Conservation (phyloP, 129 eudicot genomes). For the Flaveria ramosissima region DNA sequence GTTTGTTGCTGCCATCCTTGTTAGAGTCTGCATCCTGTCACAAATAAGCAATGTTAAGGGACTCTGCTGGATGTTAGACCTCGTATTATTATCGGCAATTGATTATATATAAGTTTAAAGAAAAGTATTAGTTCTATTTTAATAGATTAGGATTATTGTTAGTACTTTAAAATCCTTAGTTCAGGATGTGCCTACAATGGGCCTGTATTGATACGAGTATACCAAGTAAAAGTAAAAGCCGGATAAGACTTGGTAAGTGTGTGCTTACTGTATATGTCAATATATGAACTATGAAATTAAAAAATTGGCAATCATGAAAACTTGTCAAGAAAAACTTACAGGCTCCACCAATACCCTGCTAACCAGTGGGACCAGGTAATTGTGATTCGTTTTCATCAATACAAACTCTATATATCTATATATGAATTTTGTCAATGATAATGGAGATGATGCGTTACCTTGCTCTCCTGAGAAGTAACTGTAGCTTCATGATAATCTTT, state of each 20-base stretch:
- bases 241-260: background rate
- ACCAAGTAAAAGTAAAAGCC: background rate
- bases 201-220: background rate
- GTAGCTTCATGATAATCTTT: constrained; percentile 44
- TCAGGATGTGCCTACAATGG: background rate
- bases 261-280: background rate
- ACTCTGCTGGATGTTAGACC: background rate
- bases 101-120: background rate
- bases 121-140: background rate
- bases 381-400: background rate
- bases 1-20: constrained; percentile 38
- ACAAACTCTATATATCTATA: background rate
- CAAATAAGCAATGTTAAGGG: background rate
- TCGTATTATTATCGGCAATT: background rate
- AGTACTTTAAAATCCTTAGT: background rate
- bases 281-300: background rate
- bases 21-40: constrained; percentile 38
- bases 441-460: constrained; percentile 44
- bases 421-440: background rate
- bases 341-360: background rate
- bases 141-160: background rate
- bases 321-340: background rate
- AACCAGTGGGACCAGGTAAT: background rate
- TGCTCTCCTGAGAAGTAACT: constrained; percentile 41
- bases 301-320: background rate